Base-by-base conservation (phyloP, 2,329 filamentous ascomycete species). In the Ascochyta pisi region DNA sequence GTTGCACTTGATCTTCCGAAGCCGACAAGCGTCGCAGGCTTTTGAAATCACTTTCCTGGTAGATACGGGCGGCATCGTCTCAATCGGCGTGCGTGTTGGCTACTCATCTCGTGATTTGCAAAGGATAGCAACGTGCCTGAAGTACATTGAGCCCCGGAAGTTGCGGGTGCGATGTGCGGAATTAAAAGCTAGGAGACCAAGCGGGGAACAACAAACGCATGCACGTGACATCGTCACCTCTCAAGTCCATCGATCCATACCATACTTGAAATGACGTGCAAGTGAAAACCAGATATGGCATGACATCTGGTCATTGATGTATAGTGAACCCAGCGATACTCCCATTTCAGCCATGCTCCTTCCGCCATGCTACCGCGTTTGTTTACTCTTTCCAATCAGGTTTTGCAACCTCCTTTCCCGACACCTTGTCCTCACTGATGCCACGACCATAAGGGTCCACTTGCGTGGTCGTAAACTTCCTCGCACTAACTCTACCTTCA, bases 1-100 rank as follows among this genome's bases (percentile, higher is more conserved):
- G 68, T 90, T 87, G 72, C 88, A 90, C 73, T 89, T 90, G 71
- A 90, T 87, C 75, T 90, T 90, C 73, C 88, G 85, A 62, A 87
- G 86, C 80, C 90, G 87, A 71, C 88, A 90, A 69, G 87, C 87
- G 74, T 90, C 88, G 78, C 88, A 90, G 55, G 88, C 88, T 70
- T 86, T 77, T 1, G 61, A n/a, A 9, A 58, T 41, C 4, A 54
- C 34, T 46, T 62, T 64, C 16, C 57, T 55, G 19, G 42, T 37
- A 35, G 39, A 22, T 2, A 24, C 35, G 39, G 35, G 42, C 13
- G 29, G 46, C 24, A 42, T 54, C 38, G 13, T 29, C 12, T 16
- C 6, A 13, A 15, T 19, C 8, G 3, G 7, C 15, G 2, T 8
- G 23, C 12, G 33, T 10, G 16, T 22, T 2, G 35, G 46, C 15